A percentile compares a stretch with the other conserved stretches of the same genome.
Evolutionary conservation across 2,329 filamentous ascomycete genomes (phyloP).

Genomic region (Xylaria sp.): DNA sequence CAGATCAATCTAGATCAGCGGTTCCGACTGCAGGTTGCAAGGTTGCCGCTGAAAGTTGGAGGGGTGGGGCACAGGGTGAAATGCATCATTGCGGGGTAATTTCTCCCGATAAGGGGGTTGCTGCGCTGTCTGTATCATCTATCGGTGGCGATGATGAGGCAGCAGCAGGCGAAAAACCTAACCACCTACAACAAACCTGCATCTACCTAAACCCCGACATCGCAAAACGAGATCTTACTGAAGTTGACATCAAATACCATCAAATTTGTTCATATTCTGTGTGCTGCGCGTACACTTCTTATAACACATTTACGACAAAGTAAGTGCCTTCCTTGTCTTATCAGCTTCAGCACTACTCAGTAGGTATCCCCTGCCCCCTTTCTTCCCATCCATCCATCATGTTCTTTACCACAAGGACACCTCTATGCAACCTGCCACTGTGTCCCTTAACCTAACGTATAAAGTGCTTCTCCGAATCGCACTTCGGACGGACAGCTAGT

Average conservation of each 20-base stretch:
- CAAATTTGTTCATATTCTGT: not conserved
- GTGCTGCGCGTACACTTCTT: not conserved
- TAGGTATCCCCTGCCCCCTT: not conserved
- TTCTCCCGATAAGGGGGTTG: constrained; percentile 10
- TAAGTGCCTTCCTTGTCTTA: too few species aligned
- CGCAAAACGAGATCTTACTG: not conserved
- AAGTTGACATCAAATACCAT: too few species aligned
- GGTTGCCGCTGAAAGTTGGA: too few species aligned
- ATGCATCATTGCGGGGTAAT: constrained; percentile 20
- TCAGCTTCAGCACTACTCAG: too few species aligned
- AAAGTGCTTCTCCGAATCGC: too few species aligned
- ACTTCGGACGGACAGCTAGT: not conserved
- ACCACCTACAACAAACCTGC: not conserved
- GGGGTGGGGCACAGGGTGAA: not conserved
- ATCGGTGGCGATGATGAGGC: not conserved
- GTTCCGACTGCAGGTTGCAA: too few species aligned
- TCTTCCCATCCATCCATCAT: not conserved
- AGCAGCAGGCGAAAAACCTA: not conserved
- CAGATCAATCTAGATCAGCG: not conserved
- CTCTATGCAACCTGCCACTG: constrained; percentile 6
- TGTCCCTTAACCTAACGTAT: not conserved
- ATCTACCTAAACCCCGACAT: not conserved
- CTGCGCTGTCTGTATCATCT: not conserved
- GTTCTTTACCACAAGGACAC: not conserved
- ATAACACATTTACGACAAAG: not conserved